A percentile compares a stretch with the other conserved stretches of the same genome.
These are phyloP conservation scores for Ophiocordyceps australis DNA, from an alignment of 2,329 filamentous ascomycete genomes.

Conservation along the genomic window DNA sequence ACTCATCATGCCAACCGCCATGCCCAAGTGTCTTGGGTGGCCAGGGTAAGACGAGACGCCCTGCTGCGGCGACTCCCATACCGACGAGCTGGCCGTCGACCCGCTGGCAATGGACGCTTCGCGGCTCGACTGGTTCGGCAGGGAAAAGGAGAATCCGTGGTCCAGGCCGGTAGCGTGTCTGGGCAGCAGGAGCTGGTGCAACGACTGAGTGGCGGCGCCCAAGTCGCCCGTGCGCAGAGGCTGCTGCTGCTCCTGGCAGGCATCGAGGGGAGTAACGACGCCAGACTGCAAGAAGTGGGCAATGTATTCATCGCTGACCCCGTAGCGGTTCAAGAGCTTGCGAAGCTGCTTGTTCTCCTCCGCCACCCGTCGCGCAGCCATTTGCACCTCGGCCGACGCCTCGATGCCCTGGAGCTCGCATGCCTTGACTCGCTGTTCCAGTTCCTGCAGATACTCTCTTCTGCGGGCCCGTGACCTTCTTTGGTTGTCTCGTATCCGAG, in stretches of 20 bases:
- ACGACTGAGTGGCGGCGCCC: constrained; percentile 10
- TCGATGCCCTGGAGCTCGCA: constrained; percentile 49
- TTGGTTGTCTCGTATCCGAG: constrained; percentile 59
- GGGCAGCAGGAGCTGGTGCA: constrained; percentile 19
- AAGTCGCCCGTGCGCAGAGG: constrained; percentile 8
- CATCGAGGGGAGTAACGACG: constrained; percentile 3
- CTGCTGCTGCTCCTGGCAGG: constrained; percentile 3
- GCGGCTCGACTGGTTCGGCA: constrained; percentile 13
- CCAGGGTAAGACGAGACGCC: constrained; percentile 9
- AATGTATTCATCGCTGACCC: constrained; percentile 37
- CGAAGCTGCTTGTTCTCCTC: constrained; percentile 52
- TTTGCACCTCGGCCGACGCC: constrained; percentile 54
- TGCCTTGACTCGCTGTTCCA: constrained; percentile 40
- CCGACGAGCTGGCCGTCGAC: constrained; percentile 12
- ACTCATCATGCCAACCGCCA: constrained; percentile 1
- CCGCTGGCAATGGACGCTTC: constrained; percentile 14
- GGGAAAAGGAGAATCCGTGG: constrained; percentile 8
- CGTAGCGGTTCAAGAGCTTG: constrained; percentile 35
- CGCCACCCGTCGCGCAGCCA: constrained; percentile 47
- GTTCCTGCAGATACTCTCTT: constrained; percentile 54
- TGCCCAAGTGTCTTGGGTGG: constrained; percentile 6
- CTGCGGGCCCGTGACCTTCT: constrained; percentile 55
- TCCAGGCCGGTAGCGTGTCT: constrained; percentile 13
- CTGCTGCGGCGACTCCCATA: constrained; percentile 13
- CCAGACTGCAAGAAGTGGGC: constrained; percentile 17